Conservation (phyloP, 352 stramenopile species). For the Phytophthora rubi region DNA sequence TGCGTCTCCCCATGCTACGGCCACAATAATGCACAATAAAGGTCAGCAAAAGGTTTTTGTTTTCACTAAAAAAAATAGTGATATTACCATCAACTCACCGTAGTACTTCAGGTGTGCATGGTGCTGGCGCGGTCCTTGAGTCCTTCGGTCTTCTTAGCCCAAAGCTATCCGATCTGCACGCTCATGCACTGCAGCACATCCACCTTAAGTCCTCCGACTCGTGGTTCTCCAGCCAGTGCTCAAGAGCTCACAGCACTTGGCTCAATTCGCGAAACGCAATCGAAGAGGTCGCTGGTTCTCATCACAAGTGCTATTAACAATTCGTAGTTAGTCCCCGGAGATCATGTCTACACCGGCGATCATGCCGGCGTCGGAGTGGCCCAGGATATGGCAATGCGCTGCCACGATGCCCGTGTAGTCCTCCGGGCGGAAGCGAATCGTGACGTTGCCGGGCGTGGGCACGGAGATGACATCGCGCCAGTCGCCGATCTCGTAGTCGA, state of each 20-base stretch:
- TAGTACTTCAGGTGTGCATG: constrained; percentile 73
- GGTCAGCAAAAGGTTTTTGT: neutral
- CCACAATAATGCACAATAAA: neutral
- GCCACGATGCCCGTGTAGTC: constrained; percentile 68
- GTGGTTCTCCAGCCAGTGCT: neutral
- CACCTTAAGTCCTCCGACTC: constrained; percentile 15
- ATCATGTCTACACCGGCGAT: constrained; percentile 64
- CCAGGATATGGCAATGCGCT: constrained; percentile 84
- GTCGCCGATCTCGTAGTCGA: constrained; percentile 81
- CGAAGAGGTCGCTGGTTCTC: constrained; percentile 44
- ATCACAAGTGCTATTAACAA: constrained; percentile 16
- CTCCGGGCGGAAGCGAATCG: constrained; percentile 75
- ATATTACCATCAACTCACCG: constrained; percentile 29
- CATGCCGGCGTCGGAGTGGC: constrained; percentile 87
- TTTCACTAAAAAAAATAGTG: neutral
- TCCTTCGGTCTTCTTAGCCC: constrained; percentile 52
- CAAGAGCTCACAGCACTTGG: constrained; percentile 37
- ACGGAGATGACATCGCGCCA: constrained; percentile 85
- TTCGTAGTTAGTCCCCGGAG: constrained; percentile 24
- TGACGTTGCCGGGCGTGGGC: constrained; percentile 79
- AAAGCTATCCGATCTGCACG: constrained; percentile 37
- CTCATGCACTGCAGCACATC: constrained; percentile 57
- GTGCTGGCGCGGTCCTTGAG: constrained; percentile 75
- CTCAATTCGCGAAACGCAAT: constrained; percentile 33
- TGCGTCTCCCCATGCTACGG: constrained; percentile 65